Conservation (phyloP, 2,329 filamentous ascomycete species). For the Torrubiella hemipterigena region DNA sequence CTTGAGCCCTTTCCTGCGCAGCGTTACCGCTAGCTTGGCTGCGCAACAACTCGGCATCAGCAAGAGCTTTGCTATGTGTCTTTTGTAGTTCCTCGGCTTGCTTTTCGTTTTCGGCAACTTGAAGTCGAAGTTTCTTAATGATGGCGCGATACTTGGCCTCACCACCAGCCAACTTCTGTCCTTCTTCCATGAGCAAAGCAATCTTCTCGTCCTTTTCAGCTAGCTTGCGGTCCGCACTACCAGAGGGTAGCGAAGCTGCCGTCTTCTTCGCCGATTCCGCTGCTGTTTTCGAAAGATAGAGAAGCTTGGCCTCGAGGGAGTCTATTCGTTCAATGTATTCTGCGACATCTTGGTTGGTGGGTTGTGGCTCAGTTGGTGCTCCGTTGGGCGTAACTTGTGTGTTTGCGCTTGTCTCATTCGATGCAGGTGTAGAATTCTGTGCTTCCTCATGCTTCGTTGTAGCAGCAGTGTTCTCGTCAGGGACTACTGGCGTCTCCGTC, state of each 20-base stretch:
- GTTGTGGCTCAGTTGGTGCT: too few species aligned
- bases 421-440: constrained; percentile 1
- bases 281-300: constrained; percentile 73
- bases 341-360: constrained; percentile 77
- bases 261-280: constrained; percentile 63
- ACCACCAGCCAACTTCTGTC: constrained; percentile 72
- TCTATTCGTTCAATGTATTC: constrained; percentile 82
- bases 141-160: constrained; percentile 76
- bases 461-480: constrained; percentile 2
- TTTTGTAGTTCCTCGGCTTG: constrained; percentile 46
- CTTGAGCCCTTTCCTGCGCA: constrained; percentile 41
- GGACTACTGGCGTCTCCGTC: not conserved
- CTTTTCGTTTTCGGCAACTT: constrained; percentile 54
- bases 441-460: too few species aligned
- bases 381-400: constrained; percentile 40
- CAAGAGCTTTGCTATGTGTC: constrained; percentile 45
- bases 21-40: constrained; percentile 36
- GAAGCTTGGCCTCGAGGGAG: constrained; percentile 79
- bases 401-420: not conserved
- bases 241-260: constrained; percentile 47
- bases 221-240: constrained; percentile 63
- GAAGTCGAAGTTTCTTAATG: constrained; percentile 68
- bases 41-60: constrained; percentile 34
- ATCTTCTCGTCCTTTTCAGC: constrained; percentile 88
- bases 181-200: constrained; percentile 81